Conservation (phyloP, 352 stramenopile genomes). For the Phytophthora constricta region DNA sequence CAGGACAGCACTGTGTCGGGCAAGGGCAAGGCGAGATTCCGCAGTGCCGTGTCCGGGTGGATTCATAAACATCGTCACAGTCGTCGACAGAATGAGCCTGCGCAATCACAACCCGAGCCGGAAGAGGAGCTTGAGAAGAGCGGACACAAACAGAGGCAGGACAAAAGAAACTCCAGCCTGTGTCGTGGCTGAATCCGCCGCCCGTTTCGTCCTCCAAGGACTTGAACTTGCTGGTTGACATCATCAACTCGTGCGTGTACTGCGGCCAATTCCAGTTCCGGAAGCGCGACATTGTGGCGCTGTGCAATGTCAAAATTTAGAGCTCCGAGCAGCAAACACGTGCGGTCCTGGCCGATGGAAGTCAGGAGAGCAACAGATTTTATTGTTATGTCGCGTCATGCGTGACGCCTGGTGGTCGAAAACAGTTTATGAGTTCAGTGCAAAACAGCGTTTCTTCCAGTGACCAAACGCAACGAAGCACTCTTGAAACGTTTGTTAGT, state of each 20-base stretch:
- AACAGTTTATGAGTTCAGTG: conserved; percentile 13
- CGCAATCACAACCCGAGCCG: conserved; percentile 3
- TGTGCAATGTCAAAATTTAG: conserved; percentile 70
- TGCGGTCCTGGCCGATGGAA: conserved; percentile 33
- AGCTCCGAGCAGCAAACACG: background rate
- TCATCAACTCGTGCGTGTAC: conserved; percentile 75
- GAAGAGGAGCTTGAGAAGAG: conserved; percentile 18
- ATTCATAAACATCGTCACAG: conserved; percentile 37
- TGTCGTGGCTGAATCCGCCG: conserved; percentile 58
- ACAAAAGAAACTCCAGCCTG: conserved; percentile 22
- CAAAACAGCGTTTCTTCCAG: background rate
- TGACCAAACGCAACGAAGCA: no score
- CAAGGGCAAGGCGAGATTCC: conserved; percentile 27
- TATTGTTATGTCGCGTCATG: conserved; percentile 11
- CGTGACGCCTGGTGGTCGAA: conserved; percentile 25
- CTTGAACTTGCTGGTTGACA: conserved; percentile 58
- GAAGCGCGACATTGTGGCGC: conserved; percentile 53
- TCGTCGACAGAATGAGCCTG: background rate
- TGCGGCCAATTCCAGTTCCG: conserved; percentile 63
- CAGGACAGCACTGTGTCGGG: conserved; percentile 15
- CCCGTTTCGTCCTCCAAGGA: conserved; percentile 47
- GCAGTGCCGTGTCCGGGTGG: conserved; percentile 25
- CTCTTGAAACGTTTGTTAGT: no score
- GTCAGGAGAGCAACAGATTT: conserved; percentile 20
- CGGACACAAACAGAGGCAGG: background rate